A percentile compares a stretch with the other conserved stretches of the same genome.
Evolutionary conservation across 1,139 yeast species (phyloP).

Genomic region (Suhomyces choctaworum): DNA sequence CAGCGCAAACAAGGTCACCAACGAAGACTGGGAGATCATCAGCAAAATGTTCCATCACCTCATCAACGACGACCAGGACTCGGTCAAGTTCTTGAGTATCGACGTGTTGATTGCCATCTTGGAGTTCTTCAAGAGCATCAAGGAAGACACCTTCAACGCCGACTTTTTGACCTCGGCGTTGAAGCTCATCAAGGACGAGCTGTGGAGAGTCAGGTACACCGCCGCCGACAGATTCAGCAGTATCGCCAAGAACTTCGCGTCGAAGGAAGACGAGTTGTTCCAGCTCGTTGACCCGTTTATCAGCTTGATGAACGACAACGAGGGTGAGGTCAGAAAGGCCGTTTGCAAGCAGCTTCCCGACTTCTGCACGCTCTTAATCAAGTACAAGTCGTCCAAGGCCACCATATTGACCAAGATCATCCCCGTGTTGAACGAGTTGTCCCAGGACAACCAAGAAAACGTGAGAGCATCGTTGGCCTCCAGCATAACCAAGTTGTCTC

Average conservation of each 20-base stretch:
- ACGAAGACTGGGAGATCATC: conserved; percentile 69
- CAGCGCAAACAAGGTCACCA: conserved; percentile 31
- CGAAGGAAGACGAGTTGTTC: conserved; percentile 50
- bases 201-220: conserved; percentile 98
- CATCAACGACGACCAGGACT: conserved; percentile 88
- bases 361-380: conserved; percentile 58
- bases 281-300: conserved; percentile 71
- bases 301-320: conserved; percentile 82
- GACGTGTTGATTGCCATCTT: conserved; percentile 79
- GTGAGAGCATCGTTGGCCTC: conserved; percentile 92
- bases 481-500: conserved; percentile 83
- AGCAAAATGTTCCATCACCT: conserved; percentile 80
- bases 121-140: conserved; percentile 58
- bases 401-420: conserved; percentile 68
- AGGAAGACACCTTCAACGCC: conserved; percentile 58
- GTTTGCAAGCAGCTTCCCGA: conserved; percentile 90
- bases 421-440: conserved; percentile 80
- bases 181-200: conserved; percentile 78
- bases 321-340: conserved; percentile 95
- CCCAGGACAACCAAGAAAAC: conserved; percentile 88
- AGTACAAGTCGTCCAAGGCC: conserved; percentile 45
- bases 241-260: conserved; percentile 66
- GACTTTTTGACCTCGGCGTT: conserved; percentile 60
- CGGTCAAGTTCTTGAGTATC: conserved; percentile 86
- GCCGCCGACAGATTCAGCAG: conserved; percentile 89